These are phyloP conservation scores for Posidonia australis DNA, from an alignment of 106 monocot species.

Conservation along the genomic window DNA sequence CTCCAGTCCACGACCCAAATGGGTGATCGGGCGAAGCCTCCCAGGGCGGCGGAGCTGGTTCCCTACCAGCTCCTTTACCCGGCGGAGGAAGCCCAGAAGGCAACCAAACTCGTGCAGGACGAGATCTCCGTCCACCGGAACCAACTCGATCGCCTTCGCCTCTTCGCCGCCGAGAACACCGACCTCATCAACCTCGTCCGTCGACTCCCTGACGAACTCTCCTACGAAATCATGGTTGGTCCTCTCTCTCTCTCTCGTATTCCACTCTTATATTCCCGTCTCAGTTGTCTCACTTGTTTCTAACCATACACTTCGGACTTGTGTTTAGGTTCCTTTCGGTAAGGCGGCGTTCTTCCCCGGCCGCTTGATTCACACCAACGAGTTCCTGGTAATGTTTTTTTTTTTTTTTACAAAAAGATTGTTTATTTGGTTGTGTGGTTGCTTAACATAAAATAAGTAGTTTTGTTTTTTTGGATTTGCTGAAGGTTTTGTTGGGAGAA, in stretches of 20 bases:
- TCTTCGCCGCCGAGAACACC: conserved; percentile 60
- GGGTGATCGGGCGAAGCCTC: neutral
- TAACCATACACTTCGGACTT: neutral
- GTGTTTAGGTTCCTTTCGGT: conserved; percentile 75
- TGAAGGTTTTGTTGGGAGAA: conserved; percentile 88
- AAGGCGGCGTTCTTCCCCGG: conserved; percentile 93
- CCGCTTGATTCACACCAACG: conserved; percentile 81
- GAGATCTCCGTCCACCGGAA: conserved; percentile 40
- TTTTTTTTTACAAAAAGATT: neutral
- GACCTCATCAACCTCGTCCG: conserved; percentile 61
- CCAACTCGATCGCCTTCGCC: conserved; percentile 41
- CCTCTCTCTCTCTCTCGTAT: neutral
- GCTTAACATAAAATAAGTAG: neutral
- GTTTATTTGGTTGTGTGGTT: neutral
- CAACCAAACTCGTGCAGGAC: conserved; percentile 35
- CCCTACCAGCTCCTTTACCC: conserved; percentile 37
- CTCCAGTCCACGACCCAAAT: too few species aligned
- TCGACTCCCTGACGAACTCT: conserved; percentile 70
- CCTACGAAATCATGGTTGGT: conserved; percentile 71
- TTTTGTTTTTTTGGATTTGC: neutral
- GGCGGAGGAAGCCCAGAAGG: conserved; percentile 42
- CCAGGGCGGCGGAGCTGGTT: neutral
- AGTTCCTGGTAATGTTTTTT: conserved; percentile 51
- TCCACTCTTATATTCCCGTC: neutral
- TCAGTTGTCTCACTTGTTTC: neutral